Evolutionary conservation across 2,329 filamentous ascomycete genomes (phyloP), one percentile per base, ranked within the genome.

Genomic region (Fusarium sp.): DNA sequence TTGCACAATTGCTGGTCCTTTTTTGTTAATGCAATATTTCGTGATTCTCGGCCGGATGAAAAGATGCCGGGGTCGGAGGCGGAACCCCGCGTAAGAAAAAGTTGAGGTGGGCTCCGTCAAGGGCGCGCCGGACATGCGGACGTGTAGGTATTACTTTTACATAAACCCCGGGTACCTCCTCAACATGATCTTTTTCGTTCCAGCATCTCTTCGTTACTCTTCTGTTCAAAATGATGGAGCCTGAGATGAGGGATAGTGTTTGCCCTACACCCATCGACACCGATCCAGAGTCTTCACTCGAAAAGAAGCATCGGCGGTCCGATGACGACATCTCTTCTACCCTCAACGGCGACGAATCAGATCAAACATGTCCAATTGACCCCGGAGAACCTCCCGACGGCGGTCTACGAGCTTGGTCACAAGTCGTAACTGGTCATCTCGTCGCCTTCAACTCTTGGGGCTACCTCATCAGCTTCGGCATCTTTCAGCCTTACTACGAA

Each of bases 401-500:
- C 1, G 80, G 80, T 0, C 42, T 76, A 1, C 59, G 64, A 23
- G 80, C 80, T 0, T 82, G 80, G 80, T 65, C 78, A 1, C 80
- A 82, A 34, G 78, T 82, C 5, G 61, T 81, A 1, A 77, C 76
- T 4, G 79, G 77, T 4, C 79, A 80, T 64, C 72, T 82, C 13
- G 71, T 80, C 53, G 74, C 80, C 62, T 77, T 80, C 57, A 80
- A 77, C 59, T 76, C 78, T 0, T 82, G 79, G 78, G 81, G 81
- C 3, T 79, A 79, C 57, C 74, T 79, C 33, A 80, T 78, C 57
- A 78, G 79, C 58, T 83, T 80, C 64, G 80, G 73, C 61, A 80
- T 76, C 71, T 82, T 75, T 71, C 80, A 75, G 68, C 77, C 80
- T 2, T 77, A 81, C 68, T 84, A 84, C 65, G 71, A 75, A 4